Evolutionary conservation across 306 rosid genomes (phyloP), one percentile per base, ranked within the genome.

Genomic region (Abrus pulchellus): DNA sequence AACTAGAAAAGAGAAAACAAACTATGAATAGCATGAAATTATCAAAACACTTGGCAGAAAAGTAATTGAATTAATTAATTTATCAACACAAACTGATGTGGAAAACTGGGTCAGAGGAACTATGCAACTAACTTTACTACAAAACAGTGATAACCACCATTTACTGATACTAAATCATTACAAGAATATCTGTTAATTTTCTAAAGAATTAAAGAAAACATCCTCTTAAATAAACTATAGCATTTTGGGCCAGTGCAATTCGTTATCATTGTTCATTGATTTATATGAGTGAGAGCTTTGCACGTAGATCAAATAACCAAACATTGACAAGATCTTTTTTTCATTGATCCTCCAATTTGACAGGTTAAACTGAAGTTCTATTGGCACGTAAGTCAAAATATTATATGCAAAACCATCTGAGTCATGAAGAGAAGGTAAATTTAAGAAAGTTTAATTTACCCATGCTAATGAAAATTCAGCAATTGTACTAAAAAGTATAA

Each of bases 11-110:
- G 71, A 65, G 14, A 14, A 4, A 67, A 44, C 50, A 34, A 70
- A 70, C 29, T 6, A 62, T n/a, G 62, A 45, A 61, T 76, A 5
- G 54, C 74, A 64, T 28, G 40, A 50, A 64, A 63, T 47, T 62
- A 45, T 41, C 33, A 53, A 45, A 27, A 28, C 14, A 66, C 32
- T 41, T 3, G 2, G 41, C 34, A 11, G 73, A 61, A 5, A 7
- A 28, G 59, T 11, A 2, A 47, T 44, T 45, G 48, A 9, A 59
- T 45, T 9, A 45, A 61, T 60, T 75, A 9, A 53, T 44, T 33
- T 6, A n/a, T 61, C 60, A 45, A 45, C 33, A 45, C 47, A 45
- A 5, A 30, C 14, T 61, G 60, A 13, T 10, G 48, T 9, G 5
- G 59, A 44, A 75, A 36, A 75, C 27, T 36, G 63, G 12, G 41